Evolutionary conservation across 345 rosid genomes (phyloP), one percentile per base, ranked within the genome.

Genomic region (Conringia planisiliqua): DNA sequence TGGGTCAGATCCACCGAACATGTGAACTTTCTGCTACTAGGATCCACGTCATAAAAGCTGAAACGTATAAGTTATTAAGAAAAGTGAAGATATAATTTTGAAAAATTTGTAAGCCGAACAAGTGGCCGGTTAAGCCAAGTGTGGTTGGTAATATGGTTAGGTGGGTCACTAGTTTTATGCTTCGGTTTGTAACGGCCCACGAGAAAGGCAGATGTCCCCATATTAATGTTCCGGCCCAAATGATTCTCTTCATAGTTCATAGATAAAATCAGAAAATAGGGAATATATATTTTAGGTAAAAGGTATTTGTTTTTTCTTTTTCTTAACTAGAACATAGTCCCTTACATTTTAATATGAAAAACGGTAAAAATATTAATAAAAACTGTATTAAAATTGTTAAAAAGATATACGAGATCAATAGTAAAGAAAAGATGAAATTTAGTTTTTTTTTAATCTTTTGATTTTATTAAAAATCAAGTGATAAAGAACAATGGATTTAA

Each of bases 11-110:
- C 73, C 20, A 67, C 20, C 78, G 7, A 36, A 61, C 69, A 68
- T 75, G 33, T 61, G 47, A 76, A 16, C 30, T 69, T 60, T 60
- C 13, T 60, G 56, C 48, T 20, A 75, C 58, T 67, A 1, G 35
- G 70, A 68, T 69, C 74, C 74, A 76, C 79, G 74, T 69, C 79
- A 43, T 66, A 32, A 55, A 42, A 42, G 2, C 4, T 18, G 46
- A 18, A 65, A 16, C 59, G 38, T 66, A 56, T 58, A 36, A 26
- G 33, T 66, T 35, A 61, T 9, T 72, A 16, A 5, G 6, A 16
- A 56, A 58, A n/a, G 1, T n/a, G 16, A 24, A 46, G 3, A 60
- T 18, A 47, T 65, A 48, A 17, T 20, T 48, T 2, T 6, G 6
- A 33, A 38, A 38, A 10, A 1, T 24, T 42, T 6, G 2, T 20